A percentile compares a stretch with the other conserved stretches of the same genome.
Conservation (phyloP, 495 filamentous ascomycete species). For the Hamigera avellanea region DNA sequence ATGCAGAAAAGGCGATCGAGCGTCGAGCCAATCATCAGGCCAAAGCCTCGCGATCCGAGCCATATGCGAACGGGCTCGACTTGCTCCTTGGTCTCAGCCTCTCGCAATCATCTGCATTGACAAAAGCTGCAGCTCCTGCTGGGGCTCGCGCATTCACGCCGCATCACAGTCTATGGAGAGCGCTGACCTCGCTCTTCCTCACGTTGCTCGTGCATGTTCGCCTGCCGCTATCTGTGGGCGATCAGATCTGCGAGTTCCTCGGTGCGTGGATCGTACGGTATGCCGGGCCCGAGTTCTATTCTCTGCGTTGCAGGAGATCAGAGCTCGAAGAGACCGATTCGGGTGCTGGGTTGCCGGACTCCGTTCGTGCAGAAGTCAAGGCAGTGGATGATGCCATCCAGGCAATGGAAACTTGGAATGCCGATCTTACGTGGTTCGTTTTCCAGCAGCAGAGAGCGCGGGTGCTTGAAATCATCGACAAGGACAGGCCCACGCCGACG, state of each 20-base stretch:
- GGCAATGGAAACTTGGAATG: conserved; percentile 35
- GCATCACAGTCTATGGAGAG: conserved; percentile 26
- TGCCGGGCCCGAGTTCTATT: conserved; percentile 25
- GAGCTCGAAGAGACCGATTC: background rate
- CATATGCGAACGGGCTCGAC: background rate
- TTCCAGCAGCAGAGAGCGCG: conserved; percentile 15
- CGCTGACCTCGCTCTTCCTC: conserved; percentile 28
- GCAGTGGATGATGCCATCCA: conserved; percentile 21
- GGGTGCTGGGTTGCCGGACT: background rate
- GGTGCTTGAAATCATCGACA: background rate
- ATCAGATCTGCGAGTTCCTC: conserved; percentile 28
- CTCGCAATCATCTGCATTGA: conserved; percentile 14
- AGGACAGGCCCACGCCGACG: background rate
- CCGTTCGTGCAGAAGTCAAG: conserved; percentile 11
- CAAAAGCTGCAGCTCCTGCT: conserved; percentile 3
- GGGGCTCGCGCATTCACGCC: conserved; percentile 21
- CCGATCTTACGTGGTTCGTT: conserved; percentile 35
- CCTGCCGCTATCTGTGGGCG: conserved; percentile 23
- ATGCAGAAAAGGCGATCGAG: conserved; percentile 21
- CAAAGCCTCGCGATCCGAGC: background rate
- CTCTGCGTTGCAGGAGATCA: conserved; percentile 4
- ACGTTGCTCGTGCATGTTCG: conserved; percentile 27
- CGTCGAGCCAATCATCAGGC: conserved; percentile 15
- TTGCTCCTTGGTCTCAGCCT: conserved; percentile 1
- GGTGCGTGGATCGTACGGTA: conserved; percentile 27